A percentile compares a stretch with the other conserved stretches of the same genome.
These are phyloP conservation scores for Aurinia saxatilis DNA, from an alignment of 345 rosid genomes.

Conservation along the genomic window DNA sequence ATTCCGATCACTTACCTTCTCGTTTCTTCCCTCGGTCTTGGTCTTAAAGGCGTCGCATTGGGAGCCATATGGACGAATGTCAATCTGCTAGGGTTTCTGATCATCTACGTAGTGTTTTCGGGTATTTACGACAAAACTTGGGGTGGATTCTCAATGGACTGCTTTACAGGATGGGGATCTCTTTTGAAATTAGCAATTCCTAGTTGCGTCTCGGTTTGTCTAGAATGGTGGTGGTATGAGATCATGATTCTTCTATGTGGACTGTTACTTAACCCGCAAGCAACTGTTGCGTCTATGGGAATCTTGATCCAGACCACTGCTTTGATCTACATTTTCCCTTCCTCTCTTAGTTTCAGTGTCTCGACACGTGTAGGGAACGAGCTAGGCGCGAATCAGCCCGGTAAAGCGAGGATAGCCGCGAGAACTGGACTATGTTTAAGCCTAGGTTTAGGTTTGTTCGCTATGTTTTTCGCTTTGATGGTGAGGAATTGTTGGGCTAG, in stretches of 20 bases:
- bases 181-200: conserved; percentile 60
- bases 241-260: conserved; percentile 86
- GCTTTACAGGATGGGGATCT: conserved; percentile 53
- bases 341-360: conserved; percentile 65
- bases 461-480: conserved; percentile 39
- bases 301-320: conserved; percentile 83
- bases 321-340: conserved; percentile 80
- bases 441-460: conserved; percentile 48
- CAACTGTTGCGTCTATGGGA: conserved; percentile 87
- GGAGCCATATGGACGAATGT: conserved; percentile 67
- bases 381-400: conserved; percentile 57
- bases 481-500: conserved; percentile 66
- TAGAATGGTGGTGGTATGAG: conserved; percentile 99
- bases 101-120: conserved; percentile 49
- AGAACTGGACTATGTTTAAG: conserved; percentile 48
- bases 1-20: conserved; percentile 62
- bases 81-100: conserved; percentile 49
- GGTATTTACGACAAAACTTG: conserved; percentile 55
- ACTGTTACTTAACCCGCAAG: conserved; percentile 54
- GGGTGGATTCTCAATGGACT: conserved; percentile 50
- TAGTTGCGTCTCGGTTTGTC: conserved; percentile 81
- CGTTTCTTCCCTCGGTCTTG: conserved; percentile 46
- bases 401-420: conserved; percentile 56
- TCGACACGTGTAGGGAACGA: conserved; percentile 81
- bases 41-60: conserved; percentile 67